A percentile compares a stretch with the other conserved stretches of the same genome.
Evolutionary conservation across 1,139 yeast species (phyloP).

Genomic region (Sugiyamaella paludigena): DNA sequence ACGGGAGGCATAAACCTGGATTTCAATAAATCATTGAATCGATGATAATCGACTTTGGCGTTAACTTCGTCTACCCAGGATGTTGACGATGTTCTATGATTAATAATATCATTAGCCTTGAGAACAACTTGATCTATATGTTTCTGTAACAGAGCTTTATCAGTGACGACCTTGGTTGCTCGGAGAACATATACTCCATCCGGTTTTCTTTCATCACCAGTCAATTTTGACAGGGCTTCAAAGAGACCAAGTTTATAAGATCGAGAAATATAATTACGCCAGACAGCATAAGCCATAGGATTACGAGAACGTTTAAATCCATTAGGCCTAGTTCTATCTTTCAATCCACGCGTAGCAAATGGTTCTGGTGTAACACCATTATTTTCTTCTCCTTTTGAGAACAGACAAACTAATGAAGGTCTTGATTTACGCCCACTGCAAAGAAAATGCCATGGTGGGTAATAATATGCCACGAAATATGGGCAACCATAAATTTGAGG

Average conservation of each 20-base stretch:
- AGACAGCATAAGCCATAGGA: slow-evolving; percentile 44
- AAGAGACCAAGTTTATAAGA: slow-evolving; percentile 41
- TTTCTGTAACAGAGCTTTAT: slow-evolving; percentile 20
- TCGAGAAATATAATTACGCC: slow-evolving; percentile 43
- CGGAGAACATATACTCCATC: slow-evolving; percentile 52
- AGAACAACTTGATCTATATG: slow-evolving; percentile 38
- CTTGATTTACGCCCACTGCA: slow-evolving; percentile 49
- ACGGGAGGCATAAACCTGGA: slow-evolving; percentile 10
- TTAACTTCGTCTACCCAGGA: slow-evolving; percentile 36
- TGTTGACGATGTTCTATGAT: slow-evolving; percentile 23
- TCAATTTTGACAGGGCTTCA: slow-evolving; percentile 29
- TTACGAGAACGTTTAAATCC: slow-evolving; percentile 28
- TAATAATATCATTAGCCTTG: slow-evolving; percentile 39
- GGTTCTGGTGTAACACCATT: slow-evolving; percentile 27
- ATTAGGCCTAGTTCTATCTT: slow-evolving; percentile 16
- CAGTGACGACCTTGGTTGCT: slow-evolving; percentile 43
- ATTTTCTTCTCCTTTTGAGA: slow-evolving; percentile 25
- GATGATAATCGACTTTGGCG: slow-evolving; percentile 28
- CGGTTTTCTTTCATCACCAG: slow-evolving; percentile 7
- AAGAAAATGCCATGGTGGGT: slow-evolving; percentile 48
- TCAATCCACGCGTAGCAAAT: neutral
- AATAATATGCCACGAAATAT: slow-evolving; percentile 34
- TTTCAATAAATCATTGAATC: slow-evolving; percentile 23
- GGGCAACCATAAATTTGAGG: slow-evolving; percentile 21
- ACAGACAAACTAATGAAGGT: slow-evolving; percentile 43